Base-by-base conservation (phyloP, 2,329 filamentous ascomycete genomes). In the Calonectria fujianensis region DNA sequence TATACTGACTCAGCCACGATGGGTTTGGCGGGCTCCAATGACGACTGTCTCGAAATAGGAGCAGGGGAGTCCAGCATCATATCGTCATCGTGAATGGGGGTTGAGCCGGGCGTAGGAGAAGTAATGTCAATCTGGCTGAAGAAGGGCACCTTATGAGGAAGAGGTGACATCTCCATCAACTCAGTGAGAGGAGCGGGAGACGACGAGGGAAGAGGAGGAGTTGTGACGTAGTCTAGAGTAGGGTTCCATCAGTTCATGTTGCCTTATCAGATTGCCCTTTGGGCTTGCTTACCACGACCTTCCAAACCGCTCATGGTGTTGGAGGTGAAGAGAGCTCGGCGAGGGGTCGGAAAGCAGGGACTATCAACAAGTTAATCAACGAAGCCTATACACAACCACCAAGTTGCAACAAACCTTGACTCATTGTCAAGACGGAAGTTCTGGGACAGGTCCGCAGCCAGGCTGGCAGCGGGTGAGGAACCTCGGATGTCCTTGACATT, bases 361-460 rank as follows among this genome's bases (percentile, higher is more conserved):
- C 86, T 87, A 74, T 32, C 39, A 74, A 27, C 20, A 73, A 65
- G 78, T 81, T 80, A 80, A 74, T 52, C 57, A 57, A 39, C 50
- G 54, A 63, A 24, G 31, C 54, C 45, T 20, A 50, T 52, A 20
- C 41, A 45, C 37, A 2, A 41, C 35, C 11, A 35, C 65, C 37
- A 27, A 70, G 37, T 69, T 76, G 76, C 76, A 75, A 87, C 90
- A 80, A 89, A 98, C 96, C 96, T 98, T 83, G 94, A 85, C 71
- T 92, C 89, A 75, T 87, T 95, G 86, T 98, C 96, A 84, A 98
- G 94, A 84, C 96, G 94, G 84, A 98, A 98, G 88, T 98, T 99
- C 84, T 98, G 96, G 73, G 96, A 98, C 81, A 98, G 90, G 86
- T 99, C 97, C 76, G 96, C 96, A 52, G 96, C 96, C 80, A 99